A percentile compares a stretch with the other conserved stretches of the same genome.
Evolutionary conservation across 306 rosid genomes (phyloP).

Genomic region (Vachellia collinsii): DNA sequence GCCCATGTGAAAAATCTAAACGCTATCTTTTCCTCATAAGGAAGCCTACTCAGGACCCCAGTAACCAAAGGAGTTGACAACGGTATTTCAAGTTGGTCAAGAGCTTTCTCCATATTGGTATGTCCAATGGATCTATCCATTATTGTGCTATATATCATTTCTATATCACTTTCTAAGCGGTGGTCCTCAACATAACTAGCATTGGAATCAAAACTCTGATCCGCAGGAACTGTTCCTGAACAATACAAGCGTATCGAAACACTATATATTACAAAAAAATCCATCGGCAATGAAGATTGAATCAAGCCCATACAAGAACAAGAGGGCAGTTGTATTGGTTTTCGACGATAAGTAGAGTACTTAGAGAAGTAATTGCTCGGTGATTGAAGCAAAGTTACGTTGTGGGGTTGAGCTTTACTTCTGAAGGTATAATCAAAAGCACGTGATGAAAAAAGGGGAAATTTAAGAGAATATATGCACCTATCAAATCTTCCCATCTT

Average conservation of each 20-base stretch:
- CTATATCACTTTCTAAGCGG: constrained; percentile 45
- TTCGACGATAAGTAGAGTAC: constrained; percentile 12
- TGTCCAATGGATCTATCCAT: constrained; percentile 60
- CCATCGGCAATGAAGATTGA: constrained; percentile 37
- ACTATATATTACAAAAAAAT: constrained; percentile 15
- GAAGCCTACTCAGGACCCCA: constrained; percentile 62
- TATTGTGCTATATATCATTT: constrained; percentile 49
- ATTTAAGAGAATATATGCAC: constrained; percentile 31
- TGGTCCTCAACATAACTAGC: constrained; percentile 29
- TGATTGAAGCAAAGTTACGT: constrained; percentile 32
- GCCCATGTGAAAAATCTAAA: constrained; percentile 91
- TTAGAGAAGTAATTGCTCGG: constrained; percentile 32
- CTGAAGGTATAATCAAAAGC: constrained; percentile 22
- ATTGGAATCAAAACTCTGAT: constrained; percentile 35
- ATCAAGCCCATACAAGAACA: constrained; percentile 26
- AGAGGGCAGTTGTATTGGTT: constrained; percentile 7
- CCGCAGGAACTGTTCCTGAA: constrained; percentile 43
- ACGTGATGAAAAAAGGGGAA: constrained; percentile 33
- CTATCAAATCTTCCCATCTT: constrained; percentile 37
- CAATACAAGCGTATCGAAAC: constrained; percentile 46
- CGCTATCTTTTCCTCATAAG: constrained; percentile 84
- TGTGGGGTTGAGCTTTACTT: constrained; percentile 24
- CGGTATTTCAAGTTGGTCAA: constrained; percentile 50
- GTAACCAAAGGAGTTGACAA: constrained; percentile 73
- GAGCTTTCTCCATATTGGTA: constrained; percentile 66